Evolutionary conservation across 192 early-diverging fungal genomes (phyloP).

Genomic region (Gryganskiella cystojenkinii): DNA sequence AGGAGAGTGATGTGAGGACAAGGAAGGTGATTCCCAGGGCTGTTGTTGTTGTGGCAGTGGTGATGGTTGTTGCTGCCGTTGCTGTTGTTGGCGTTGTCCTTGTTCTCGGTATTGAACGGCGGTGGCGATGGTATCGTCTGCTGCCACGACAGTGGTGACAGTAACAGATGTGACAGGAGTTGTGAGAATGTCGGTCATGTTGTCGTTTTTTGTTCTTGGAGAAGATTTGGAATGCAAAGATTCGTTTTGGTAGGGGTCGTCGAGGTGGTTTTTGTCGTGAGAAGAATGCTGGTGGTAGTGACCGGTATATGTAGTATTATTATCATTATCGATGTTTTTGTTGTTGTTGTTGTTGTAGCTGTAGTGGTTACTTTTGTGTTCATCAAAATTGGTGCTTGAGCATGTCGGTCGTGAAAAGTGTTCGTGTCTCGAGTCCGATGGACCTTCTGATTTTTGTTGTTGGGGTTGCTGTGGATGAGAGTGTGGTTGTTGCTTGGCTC

Average conservation of each 20-base stretch:
- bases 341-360: constrained; percentile 10
- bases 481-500: not conserved
- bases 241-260: too few relatives aligned
- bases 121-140: too few relatives aligned
- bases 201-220: too few relatives aligned
- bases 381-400: constrained; percentile 9
- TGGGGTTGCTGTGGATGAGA: not conserved
- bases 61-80: not conserved
- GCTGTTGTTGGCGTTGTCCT: constrained; percentile 9
- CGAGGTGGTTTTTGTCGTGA: too few relatives aligned
- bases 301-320: too few relatives aligned
- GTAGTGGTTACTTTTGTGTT: not conserved
- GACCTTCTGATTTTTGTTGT: not conserved
- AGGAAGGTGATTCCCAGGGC: not conserved
- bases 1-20: not conserved
- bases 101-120: too few relatives aligned
- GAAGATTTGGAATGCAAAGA: too few relatives aligned
- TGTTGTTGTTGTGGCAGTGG: constrained; percentile 1
- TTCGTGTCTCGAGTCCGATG: not conserved
- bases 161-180: too few relatives aligned
- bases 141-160: too few relatives aligned
- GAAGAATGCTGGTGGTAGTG: too few relatives aligned
- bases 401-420: constrained; percentile 17
- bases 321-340: too few relatives aligned
- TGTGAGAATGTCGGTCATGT: too few relatives aligned